These are phyloP conservation scores for Coemansia biformis DNA, from an alignment of 192 early-diverging fungal genomes.

Conservation along the genomic window DNA sequence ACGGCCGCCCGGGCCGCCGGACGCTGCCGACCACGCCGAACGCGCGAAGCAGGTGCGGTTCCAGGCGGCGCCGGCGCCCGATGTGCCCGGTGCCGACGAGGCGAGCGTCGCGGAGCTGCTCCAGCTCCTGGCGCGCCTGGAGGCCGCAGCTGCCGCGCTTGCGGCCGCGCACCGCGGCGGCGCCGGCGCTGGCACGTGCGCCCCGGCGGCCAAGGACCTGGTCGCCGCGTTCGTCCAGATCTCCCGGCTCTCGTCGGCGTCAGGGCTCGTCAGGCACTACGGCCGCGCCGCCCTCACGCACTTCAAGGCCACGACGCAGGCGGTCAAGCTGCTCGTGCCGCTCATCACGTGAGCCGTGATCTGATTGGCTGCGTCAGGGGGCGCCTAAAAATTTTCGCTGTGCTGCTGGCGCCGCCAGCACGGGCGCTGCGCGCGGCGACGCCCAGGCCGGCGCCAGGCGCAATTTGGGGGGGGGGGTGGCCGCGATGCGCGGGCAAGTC, in stretches of 20 bases:
- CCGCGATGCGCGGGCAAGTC: too few species aligned
- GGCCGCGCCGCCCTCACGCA: constrained; percentile 41
- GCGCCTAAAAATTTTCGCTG: constrained; percentile 15
- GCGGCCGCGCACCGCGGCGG: neutral
- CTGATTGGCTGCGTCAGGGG: neutral
- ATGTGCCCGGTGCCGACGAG: constrained; percentile 24
- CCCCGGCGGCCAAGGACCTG: constrained; percentile 18
- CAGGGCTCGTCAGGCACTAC: constrained; percentile 43
- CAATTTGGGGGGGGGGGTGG: too few species aligned
- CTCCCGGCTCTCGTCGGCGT: constrained; percentile 34
- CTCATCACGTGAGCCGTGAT: constrained; percentile 7
- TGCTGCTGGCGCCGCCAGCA: neutral
- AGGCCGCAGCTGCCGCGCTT: constrained; percentile 29
- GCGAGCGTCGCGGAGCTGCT: constrained; percentile 25
- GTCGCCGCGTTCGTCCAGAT: constrained; percentile 42
- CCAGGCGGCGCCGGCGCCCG: constrained; percentile 3
- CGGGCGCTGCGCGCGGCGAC: too few species aligned
- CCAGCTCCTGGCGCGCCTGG: constrained; percentile 30
- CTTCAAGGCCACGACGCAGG: constrained; percentile 42
- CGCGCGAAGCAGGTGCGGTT: constrained; percentile 47
- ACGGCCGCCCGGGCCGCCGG: constrained; percentile 1
- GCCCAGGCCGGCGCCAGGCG: too few species aligned
- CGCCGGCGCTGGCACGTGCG: neutral
- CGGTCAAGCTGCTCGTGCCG: constrained; percentile 38
- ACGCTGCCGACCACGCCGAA: constrained; percentile 5